Conservation (phyloP, 306 rosid genomes). For the Pterocarpus santalinus region DNA sequence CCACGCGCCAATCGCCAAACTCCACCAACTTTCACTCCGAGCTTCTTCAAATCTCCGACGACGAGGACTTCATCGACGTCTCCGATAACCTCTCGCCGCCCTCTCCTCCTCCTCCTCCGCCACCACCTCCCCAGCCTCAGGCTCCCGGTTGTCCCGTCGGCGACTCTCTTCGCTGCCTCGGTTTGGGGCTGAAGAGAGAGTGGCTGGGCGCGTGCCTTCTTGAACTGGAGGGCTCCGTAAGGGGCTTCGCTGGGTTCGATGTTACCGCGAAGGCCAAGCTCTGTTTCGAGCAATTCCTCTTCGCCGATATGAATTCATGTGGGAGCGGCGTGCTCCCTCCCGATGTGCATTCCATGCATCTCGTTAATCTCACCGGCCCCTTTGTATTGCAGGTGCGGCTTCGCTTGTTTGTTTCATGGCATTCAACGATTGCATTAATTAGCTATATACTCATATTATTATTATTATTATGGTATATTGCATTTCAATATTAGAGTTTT, state of each 20-base stretch:
- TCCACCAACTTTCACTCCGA: constrained; percentile 44
- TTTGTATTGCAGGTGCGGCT: constrained; percentile 76
- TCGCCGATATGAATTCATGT: constrained; percentile 71
- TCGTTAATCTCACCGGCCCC: constrained; percentile 78
- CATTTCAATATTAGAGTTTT: background rate
- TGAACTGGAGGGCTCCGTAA: constrained; percentile 55
- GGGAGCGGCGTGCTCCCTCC: constrained; percentile 79
- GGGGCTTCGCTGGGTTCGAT: constrained; percentile 59
- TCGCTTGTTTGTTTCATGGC: background rate
- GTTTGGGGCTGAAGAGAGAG: constrained; percentile 65
- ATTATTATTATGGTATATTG: background rate
- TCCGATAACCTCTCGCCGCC: constrained; percentile 64
- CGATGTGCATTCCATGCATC: constrained; percentile 76
- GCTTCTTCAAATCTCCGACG: constrained; percentile 71
- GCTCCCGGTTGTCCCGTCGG: constrained; percentile 58
- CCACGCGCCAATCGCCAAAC: constrained; percentile 29
- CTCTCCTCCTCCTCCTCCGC: constrained; percentile 56
- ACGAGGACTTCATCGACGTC: constrained; percentile 70
- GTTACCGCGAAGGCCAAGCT: constrained; percentile 66
- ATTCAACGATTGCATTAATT: background rate
- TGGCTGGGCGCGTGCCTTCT: constrained; percentile 67
- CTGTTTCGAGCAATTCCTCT: constrained; percentile 78
- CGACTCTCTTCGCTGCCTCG: constrained; percentile 64
- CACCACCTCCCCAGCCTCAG: constrained; percentile 32
- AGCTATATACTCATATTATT: background rate